Percentiles rank a stretch among this genome's conserved stretches.
These are phyloP conservation scores for Stentor roeselii DNA, from an alignment of 73 alveolate species.

Conservation along the genomic window DNA sequence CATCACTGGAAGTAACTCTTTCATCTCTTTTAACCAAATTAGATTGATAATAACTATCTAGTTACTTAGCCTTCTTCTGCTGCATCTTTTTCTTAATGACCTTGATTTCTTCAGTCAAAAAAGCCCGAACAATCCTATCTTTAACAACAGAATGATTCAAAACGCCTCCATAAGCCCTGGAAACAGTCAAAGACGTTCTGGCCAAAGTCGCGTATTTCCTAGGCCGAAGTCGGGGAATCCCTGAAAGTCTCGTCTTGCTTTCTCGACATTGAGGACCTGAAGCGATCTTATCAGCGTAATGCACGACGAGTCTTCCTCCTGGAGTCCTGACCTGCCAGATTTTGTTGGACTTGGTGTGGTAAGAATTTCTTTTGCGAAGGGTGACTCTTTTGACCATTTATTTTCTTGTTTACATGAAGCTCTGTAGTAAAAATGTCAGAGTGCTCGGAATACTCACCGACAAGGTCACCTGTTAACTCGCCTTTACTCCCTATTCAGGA, in stretches of 20 bases:
- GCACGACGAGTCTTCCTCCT: no score
- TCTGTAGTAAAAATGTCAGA: no score
- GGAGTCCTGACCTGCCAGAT: conserved; percentile 50
- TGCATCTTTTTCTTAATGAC: conserved; percentile 41
- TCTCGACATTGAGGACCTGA: conserved; percentile 30
- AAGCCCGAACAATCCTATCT: conserved; percentile 52
- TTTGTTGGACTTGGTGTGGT: conserved; percentile 39
- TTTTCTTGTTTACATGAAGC: no score
- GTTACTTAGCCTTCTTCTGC: no score
- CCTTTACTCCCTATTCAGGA: not conserved
- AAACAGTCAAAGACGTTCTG: conserved; percentile 40
- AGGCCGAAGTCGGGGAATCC: conserved; percentile 38
- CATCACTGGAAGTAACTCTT: no score
- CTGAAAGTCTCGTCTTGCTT: conserved; percentile 21
- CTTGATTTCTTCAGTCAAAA: conserved; percentile 54
- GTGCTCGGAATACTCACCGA: no score
- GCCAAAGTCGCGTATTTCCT: conserved; percentile 30
- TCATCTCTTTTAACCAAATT: no score
- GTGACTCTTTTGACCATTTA: no score
- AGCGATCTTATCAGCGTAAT: conserved; percentile 37
- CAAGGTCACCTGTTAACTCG: no score
- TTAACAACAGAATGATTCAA: conserved; percentile 39
- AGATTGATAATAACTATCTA: no score
- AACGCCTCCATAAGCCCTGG: conserved; percentile 59
- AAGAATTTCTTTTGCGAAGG: no score